Base-by-base conservation (phyloP, 371 early-diverging fungal genomes). In the Thermomucor indicae-seudaticae region DNA sequence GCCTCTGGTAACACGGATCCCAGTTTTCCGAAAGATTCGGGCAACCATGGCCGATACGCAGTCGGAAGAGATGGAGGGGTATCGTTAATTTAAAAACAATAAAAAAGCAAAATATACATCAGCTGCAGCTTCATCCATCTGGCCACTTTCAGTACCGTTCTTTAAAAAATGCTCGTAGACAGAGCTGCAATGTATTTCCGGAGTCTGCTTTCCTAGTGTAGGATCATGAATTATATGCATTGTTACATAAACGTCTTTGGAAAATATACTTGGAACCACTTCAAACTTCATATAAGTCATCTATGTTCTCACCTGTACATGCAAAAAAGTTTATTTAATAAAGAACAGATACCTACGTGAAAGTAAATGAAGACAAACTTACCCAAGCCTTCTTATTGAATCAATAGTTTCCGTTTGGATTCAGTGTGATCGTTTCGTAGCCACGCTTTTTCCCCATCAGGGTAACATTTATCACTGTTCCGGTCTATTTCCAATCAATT, bases 321-420 rank as follows among this genome's bases (percentile, higher is more conserved):
- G n/a, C n/a, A n/a, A n/a, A n/a, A 22, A 44, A 29, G 27, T 10
- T 19, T 27, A 17, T 27, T 17, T 17, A 14, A 24, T 17, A 29
- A n/a, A 27, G 24, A 44, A 44, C 14, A 27, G n/a, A n/a, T n/a
- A n/a, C n/a, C n/a, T n/a, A n/a, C n/a, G n/a, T n/a, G n/a, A 16
- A 7, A 7, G 37, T 12, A 17, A 49, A 29, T 25, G 16, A 23
- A 37, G 17, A 38, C 16, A 17, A 27, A 19, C 53, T 47, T 65
- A 74, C 75, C 43, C 42, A 49, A 16, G 70, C 57, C 47, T 53
- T 51, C 30, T 57, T 55, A 19, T 69, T 52, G 30, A 59, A 63
- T 70, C 72, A 75, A 41, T 57, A 64, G 29, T 60, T 72, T n/a
- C 58, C 70, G 49, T 69, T 72, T 3, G 76, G 60, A 49, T 75